phyloP scores from a whole-genome alignment of 208 protist genomes.

The Leishmania turanica region DNA sequence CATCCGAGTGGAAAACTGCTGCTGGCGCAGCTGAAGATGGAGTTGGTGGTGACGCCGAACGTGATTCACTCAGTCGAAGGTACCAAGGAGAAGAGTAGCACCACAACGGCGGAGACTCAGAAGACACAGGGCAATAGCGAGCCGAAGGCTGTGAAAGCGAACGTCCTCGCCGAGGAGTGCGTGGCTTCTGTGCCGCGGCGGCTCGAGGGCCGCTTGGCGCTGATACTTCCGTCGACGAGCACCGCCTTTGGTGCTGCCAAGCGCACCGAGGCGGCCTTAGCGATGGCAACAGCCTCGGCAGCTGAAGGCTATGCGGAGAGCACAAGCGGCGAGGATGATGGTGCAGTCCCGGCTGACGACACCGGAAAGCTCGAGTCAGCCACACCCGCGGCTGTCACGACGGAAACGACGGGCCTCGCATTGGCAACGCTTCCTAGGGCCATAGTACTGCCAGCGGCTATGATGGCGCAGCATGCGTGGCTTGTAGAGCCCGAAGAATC shows the following conservation, averaged over 20 bases:
- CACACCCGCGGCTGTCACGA: background rate
- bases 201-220: slow-evolving; percentile 38
- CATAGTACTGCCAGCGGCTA: background rate
- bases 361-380: slow-evolving; percentile 11
- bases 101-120: background rate
- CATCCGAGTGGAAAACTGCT: slow-evolving; percentile 54
- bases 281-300: slow-evolving; percentile 1
- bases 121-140: slow-evolving; percentile 7
- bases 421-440: slow-evolving; percentile 11
- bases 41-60: slow-evolving; percentile 38
- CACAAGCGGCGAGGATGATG: slow-evolving; percentile 4
- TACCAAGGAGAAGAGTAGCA: background rate
- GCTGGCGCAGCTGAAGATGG: slow-evolving; percentile 59
- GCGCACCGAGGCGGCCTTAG: slow-evolving; percentile 10
- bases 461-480: slow-evolving; percentile 13
- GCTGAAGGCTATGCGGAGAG: background rate
- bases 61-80: slow-evolving; percentile 18
- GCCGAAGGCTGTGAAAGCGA: slow-evolving; percentile 13
- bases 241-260: slow-evolving; percentile 4
- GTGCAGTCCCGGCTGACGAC: background rate
- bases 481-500: slow-evolving; percentile 5
- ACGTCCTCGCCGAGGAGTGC: slow-evolving; percentile 40
- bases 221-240: slow-evolving; percentile 23
- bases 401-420: slow-evolving; percentile 11
- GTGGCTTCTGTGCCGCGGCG: slow-evolving; percentile 45